Evolutionary conservation across 106 monocot species (phyloP).

Genomic region (Amphibolis antarctica): DNA sequence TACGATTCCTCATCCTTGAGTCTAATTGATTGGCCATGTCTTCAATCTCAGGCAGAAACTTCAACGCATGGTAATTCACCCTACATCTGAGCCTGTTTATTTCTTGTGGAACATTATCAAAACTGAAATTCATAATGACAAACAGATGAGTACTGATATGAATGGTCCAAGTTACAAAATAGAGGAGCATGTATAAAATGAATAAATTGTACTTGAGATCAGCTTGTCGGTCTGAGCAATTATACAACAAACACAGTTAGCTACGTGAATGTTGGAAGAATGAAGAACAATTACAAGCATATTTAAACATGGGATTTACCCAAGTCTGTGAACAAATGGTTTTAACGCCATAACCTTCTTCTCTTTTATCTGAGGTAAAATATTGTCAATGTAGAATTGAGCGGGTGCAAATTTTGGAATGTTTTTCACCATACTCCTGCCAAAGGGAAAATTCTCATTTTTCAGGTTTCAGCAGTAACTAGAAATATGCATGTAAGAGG

Average conservation of each 20-base stretch:
- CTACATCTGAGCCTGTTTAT: slow-evolving; percentile 94
- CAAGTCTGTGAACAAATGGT: slow-evolving; percentile 93
- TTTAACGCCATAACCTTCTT: slow-evolving; percentile 97
- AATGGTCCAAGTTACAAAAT: neutral
- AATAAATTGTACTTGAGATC: neutral
- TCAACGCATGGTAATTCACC: slow-evolving; percentile 98
- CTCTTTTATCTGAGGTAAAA: slow-evolving; percentile 84
- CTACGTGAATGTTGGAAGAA: neutral
- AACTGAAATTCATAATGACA: slow-evolving; percentile 32
- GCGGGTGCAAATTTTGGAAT: slow-evolving; percentile 97
- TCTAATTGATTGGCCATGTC: slow-evolving; percentile 78
- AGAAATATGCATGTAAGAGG: no score
- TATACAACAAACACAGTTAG: neutral
- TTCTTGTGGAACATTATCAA: slow-evolving; percentile 86
- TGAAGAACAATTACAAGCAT: neutral
- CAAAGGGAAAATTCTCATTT: no score
- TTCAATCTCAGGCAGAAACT: slow-evolving; percentile 91
- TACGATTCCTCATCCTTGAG: slow-evolving; percentile 92
- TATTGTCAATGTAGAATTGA: slow-evolving; percentile 96
- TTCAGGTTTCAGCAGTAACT: no score
- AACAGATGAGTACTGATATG: no score
- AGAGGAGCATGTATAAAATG: no score
- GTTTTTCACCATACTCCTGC: slow-evolving; percentile 89
- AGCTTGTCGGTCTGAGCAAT: neutral
- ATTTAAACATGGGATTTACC: slow-evolving; percentile 35